Evolutionary conservation across 1,139 yeast species (phyloP), one percentile per base, ranked within the genome.

Genomic region (Nakaseomyces glabratus): DNA sequence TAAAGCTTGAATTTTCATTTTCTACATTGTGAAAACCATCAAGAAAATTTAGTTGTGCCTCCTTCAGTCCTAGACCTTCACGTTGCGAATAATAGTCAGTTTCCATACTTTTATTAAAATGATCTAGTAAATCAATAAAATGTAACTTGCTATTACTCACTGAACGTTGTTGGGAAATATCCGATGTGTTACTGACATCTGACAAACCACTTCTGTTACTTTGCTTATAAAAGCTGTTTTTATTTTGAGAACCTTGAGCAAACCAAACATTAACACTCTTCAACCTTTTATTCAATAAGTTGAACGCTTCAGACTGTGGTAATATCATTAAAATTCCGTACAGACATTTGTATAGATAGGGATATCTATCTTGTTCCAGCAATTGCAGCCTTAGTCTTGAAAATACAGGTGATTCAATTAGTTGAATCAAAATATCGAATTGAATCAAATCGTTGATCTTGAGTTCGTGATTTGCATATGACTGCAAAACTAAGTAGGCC

Each of bases 301-400:
- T 76, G 57, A 85, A 93, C 0, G 98, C 95, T n/a, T 85, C 73
- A 0, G 96, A 84, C 55, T 93, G 99, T 0, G 99, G 99, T 35
- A 93, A 62, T 4, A 93, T 69, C 99, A 93, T 93, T 40, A 93
- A 65, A 32, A 93, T 70, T 1, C 98, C 98, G 54, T 86, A 93
- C 20, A 93, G 68, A 33, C 95, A 82, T 54, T 86, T 85, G 68
- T 81, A 84, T 28, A 93, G 62, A 50, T 71, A 82, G 0, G 94
- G 95, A 52, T 82, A 72, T 47, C 73, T 75, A 35, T 79, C 85
- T 1, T 95, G 96, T 52, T 86, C 95, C 35, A 93, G 63, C 17
- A 93, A 63, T 57, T 90, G 96, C 42, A 93, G 63, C 42, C 99
- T 69, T 43, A 90, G 66, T 49, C 84, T 79, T 19, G 94, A 79